These are phyloP conservation scores for Tulasnella sp. DNA, from an alignment of 768 basidiomycete species.

Conservation along the genomic window DNA sequence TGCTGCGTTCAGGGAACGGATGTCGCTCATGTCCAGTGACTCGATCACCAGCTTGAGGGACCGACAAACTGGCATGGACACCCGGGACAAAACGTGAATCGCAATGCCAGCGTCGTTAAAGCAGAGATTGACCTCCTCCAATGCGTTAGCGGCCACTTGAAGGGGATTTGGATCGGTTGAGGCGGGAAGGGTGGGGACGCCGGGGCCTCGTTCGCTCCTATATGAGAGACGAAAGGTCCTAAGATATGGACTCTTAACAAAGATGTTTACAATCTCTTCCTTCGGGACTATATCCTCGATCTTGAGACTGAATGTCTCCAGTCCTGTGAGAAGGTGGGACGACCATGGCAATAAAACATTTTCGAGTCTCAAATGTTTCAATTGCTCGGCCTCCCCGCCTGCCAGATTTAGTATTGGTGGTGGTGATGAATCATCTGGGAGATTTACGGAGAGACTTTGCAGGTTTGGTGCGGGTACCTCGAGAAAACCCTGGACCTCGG, in stretches of 20 bases:
- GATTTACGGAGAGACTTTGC: neutral
- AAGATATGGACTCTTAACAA: neutral
- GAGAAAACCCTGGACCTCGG: neutral
- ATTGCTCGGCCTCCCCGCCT: neutral
- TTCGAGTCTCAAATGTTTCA: neutral
- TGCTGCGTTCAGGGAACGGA: neutral
- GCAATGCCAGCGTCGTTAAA: neutral
- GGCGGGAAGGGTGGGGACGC: neutral
- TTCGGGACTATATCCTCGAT: neutral
- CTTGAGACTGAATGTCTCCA: neutral
- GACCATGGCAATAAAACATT: neutral
- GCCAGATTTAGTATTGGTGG: neutral
- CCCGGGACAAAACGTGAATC: neutral
- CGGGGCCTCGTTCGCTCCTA: neutral
- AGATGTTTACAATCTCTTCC: neutral
- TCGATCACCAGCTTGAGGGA: neutral
- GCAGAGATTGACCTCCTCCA: neutral
- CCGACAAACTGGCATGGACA: slow-evolving; percentile 48
- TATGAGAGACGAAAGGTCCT: neutral
- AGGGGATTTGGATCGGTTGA: neutral
- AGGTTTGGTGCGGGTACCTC: neutral
- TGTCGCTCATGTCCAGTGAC: neutral
- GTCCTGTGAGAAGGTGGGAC: neutral
- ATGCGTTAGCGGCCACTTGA: neutral
- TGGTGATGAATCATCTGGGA: neutral